These are phyloP conservation scores for Pichia kluyveri DNA, from an alignment of 805 yeast genomes.

Conservation along the genomic window DNA sequence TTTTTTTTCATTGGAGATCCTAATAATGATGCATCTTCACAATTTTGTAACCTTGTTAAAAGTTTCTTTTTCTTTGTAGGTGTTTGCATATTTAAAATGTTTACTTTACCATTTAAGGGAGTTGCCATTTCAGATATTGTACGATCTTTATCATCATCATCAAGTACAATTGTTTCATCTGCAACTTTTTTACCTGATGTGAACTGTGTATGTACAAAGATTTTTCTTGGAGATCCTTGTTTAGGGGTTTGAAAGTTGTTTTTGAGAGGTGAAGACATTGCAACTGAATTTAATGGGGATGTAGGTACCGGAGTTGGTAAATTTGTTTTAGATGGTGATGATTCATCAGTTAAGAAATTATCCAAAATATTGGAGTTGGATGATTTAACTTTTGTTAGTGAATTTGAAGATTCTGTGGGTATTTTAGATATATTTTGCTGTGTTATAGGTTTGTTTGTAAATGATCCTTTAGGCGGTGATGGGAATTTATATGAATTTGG, in stretches of 20 bases:
- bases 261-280: slow-evolving; percentile 26
- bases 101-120: slow-evolving; percentile 21
- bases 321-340: slow-evolving; percentile 3
- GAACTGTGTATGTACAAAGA: not conserved
- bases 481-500: slow-evolving; percentile 54
- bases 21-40: slow-evolving; percentile 24
- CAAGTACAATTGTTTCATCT: slow-evolving; percentile 1
- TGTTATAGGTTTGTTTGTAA: not conserved
- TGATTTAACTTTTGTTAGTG: not conserved
- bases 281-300: slow-evolving; percentile 9
- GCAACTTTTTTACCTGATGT: not conserved
- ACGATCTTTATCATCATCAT: slow-evolving; percentile 7
- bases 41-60: slow-evolving; percentile 24
- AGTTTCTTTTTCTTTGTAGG: slow-evolving; percentile 23
- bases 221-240: slow-evolving; percentile 19
- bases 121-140: slow-evolving; percentile 14
- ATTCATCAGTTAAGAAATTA: not conserved
- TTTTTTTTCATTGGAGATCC: slow-evolving; percentile 29
- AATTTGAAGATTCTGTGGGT: not conserved
- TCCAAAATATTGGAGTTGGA: not conserved
- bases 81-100: slow-evolving; percentile 16
- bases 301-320: slow-evolving; percentile 5
- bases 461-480: slow-evolving; percentile 24
- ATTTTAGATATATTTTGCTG: not conserved
- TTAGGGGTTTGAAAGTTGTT: slow-evolving; percentile 8